Percentiles rank a stretch among this genome's conserved stretches.
These are phyloP conservation scores for Xylaria telfairii DNA, from an alignment of 495 filamentous ascomycete genomes.

Conservation along the genomic window DNA sequence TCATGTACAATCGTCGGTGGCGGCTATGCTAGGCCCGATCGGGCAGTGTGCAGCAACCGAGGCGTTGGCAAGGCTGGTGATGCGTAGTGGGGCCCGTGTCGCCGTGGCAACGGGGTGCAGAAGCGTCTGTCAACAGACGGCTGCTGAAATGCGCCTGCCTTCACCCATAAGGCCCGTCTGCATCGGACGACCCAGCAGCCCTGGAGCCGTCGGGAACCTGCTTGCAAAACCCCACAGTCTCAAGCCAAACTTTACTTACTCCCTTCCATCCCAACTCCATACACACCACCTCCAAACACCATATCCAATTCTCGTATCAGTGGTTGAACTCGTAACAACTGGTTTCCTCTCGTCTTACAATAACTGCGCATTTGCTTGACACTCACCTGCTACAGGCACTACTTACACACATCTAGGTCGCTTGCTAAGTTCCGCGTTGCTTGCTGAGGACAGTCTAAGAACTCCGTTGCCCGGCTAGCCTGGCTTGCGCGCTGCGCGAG, in stretches of 20 bases:
- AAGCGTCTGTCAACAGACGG: constrained; percentile 23
- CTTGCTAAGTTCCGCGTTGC: constrained; percentile 44
- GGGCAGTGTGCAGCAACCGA: constrained; percentile 4
- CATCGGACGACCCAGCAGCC: background rate
- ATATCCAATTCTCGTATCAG: background rate
- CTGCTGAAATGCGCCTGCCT: constrained; percentile 16
- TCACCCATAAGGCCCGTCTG: constrained; percentile 2
- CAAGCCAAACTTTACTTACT: background rate
- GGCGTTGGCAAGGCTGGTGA: background rate
- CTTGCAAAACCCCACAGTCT: constrained; percentile 9
- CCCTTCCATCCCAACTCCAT: constrained; percentile 17
- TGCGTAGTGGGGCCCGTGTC: background rate
- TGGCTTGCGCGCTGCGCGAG: constrained; percentile 80
- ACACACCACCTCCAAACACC: background rate
- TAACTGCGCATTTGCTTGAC: background rate
- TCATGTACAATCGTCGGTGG: constrained; percentile 25
- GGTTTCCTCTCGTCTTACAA: background rate
- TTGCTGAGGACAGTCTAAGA: constrained; percentile 52
- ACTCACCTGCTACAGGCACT: constrained; percentile 19
- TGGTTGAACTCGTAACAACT: background rate
- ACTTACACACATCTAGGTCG: constrained; percentile 40
- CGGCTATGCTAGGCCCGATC: constrained; percentile 5
- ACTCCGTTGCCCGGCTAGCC: constrained; percentile 63
- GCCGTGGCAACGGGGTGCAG: constrained; percentile 22
- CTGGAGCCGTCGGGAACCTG: constrained; percentile 1